phyloP scores from a whole-genome alignment of 2,329 filamentous ascomycete species.

The Biscogniauxia marginata region DNA sequence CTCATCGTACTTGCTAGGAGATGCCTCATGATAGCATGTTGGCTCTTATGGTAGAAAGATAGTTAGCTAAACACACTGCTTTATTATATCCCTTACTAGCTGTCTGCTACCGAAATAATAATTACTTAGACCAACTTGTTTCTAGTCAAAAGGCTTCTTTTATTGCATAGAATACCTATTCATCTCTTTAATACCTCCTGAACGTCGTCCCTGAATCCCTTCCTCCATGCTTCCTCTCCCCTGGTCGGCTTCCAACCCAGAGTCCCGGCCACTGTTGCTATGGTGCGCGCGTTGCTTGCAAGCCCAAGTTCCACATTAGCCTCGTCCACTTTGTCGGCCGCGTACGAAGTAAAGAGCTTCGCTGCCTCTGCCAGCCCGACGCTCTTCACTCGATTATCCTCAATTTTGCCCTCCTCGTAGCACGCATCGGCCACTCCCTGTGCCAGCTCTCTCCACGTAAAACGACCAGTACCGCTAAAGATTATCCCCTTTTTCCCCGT shows the following conservation, averaged over 20 bases:
- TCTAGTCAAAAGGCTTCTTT: neutral
- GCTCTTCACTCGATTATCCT: slow-evolving; percentile 25
- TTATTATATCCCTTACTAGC: too few species aligned
- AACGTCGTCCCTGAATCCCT: slow-evolving; percentile 15
- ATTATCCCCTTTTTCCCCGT: slow-evolving; percentile 39
- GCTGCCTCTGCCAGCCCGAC: slow-evolving; percentile 29
- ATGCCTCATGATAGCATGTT: too few species aligned
- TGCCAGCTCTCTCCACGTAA: slow-evolving; percentile 40
- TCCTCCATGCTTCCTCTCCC: slow-evolving; percentile 25
- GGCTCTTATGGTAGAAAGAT: too few species aligned
- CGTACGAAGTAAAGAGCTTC: slow-evolving; percentile 18
- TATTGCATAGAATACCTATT: neutral
- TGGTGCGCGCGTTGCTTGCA: slow-evolving; percentile 28
- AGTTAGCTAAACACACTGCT: too few species aligned
- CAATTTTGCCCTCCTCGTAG: slow-evolving; percentile 30
- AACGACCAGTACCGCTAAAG: slow-evolving; percentile 40
- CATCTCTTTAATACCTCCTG: slow-evolving; percentile 12
- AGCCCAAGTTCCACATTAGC: slow-evolving; percentile 35
- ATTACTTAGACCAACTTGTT: neutral
- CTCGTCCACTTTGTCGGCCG: slow-evolving; percentile 18
- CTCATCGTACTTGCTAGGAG: too few species aligned
- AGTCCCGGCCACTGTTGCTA: slow-evolving; percentile 23
- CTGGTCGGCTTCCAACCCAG: slow-evolving; percentile 35
- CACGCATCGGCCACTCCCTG: slow-evolving; percentile 35
- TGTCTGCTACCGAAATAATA: too few species aligned